phyloP scores from a whole-genome alignment of 2,329 filamentous ascomycete species.

The Pseudocercospora eumusae region DNA sequence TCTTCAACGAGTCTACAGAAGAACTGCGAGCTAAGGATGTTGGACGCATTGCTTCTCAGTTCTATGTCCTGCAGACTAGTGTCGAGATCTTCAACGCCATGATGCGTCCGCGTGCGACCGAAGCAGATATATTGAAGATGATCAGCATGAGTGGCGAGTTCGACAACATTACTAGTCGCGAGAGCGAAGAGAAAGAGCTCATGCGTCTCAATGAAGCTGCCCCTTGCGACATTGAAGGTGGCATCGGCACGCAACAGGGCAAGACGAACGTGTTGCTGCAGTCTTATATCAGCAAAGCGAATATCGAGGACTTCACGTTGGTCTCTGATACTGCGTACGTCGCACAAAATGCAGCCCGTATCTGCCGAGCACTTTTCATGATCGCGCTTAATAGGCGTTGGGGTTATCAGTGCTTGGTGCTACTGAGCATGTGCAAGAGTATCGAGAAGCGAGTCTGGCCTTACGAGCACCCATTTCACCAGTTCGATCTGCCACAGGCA shows the following conservation, averaged over 20 bases:
- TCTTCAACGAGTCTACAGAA: conserved; percentile 93
- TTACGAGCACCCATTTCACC: conserved; percentile 89
- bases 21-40: conserved; percentile 93
- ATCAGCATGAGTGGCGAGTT: conserved; percentile 98
- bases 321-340: conserved; percentile 92
- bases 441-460: conserved; percentile 97
- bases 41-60: conserved; percentile 94
- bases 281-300: conserved; percentile 84
- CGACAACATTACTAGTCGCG: conserved; percentile 90
- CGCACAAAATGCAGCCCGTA: conserved; percentile 90
- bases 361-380: conserved; percentile 94
- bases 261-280: conserved; percentile 97
- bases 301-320: conserved; percentile 89
- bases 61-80: conserved; percentile 89
- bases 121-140: conserved; percentile 93
- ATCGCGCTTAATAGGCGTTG: conserved; percentile 92
- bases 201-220: conserved; percentile 69
- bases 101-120: conserved; percentile 83
- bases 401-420: conserved; percentile 91
- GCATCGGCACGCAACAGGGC: conserved; percentile 67
- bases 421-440: conserved; percentile 90
- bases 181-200: conserved; percentile 89
- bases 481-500: conserved; percentile 86
- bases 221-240: conserved; percentile 75
- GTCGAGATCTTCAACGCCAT: conserved; percentile 94